A percentile compares a stretch with the other conserved stretches of the same genome.
Evolutionary conservation across 106 monocot species (phyloP).

Genomic region (Dendrobium catenatum): DNA sequence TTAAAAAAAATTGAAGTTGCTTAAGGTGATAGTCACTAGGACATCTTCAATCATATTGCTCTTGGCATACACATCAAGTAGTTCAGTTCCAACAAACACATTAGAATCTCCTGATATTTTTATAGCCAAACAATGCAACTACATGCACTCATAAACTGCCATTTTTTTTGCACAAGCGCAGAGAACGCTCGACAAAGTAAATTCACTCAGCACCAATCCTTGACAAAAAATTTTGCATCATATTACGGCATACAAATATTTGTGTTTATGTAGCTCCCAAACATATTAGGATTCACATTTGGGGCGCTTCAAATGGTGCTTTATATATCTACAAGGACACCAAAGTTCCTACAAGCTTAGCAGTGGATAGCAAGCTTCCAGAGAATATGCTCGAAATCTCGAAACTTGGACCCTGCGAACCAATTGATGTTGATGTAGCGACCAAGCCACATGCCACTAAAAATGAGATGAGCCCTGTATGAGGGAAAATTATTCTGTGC

Average conservation of each 20-base stretch:
- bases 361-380: neutral
- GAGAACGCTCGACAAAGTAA: no score
- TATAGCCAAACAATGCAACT: no score
- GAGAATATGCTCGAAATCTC: neutral
- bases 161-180: no score
- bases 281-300: slow-evolving; percentile 19
- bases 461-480: neutral
- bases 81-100: no score
- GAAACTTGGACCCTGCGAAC: neutral
- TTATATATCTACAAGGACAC: slow-evolving; percentile 24
- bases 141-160: no score
- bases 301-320: slow-evolving; percentile 17
- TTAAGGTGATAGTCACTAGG: no score
- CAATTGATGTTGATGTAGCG: neutral
- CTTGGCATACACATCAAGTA: no score
- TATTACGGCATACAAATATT: neutral
- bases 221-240: no score
- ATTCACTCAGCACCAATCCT: no score
- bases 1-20: no score
- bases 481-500: neutral
- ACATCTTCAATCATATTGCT: no score
- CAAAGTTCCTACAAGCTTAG: slow-evolving; percentile 6
- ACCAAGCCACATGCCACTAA: neutral
- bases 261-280: slow-evolving; percentile 13
- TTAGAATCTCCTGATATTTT: no score